Evolutionary conservation across 2,329 filamentous ascomycete species (phyloP).

Genomic region (Lasiodiplodia hormozganensis): DNA sequence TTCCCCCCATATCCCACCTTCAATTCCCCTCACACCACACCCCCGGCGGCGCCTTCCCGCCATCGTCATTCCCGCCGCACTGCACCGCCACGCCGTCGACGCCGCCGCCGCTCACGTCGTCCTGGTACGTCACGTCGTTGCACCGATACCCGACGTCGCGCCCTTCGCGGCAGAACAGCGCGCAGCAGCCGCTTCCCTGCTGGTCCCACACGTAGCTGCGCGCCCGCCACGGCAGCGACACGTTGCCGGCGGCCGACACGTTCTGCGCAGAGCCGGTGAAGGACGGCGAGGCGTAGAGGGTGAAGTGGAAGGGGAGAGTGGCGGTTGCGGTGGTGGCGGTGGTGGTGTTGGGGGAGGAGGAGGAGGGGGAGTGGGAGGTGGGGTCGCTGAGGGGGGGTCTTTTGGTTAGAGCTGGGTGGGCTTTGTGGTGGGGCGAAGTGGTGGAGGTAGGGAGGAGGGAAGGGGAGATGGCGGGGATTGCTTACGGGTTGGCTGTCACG

Average conservation of each 20-base stretch:
- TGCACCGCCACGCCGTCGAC: constrained; percentile 1
- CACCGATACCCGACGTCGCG: neutral
- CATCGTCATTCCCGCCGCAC: neutral
- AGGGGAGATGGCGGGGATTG: neutral
- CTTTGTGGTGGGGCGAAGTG: neutral
- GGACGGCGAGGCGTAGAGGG: neutral
- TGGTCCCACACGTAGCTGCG: constrained; percentile 10
- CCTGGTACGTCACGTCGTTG: neutral
- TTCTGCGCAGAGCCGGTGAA: neutral
- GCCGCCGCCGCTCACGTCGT: neutral
- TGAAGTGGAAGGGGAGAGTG: neutral
- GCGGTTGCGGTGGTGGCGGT: neutral
- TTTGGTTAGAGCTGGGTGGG: neutral
- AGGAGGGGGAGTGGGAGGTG: neutral
- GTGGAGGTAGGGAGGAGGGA: neutral
- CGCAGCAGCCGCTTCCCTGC: constrained; percentile 6
- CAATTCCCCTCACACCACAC: neutral
- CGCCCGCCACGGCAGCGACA: neutral
- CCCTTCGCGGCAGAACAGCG: neutral
- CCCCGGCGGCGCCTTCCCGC: neutral
- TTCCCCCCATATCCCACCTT: neutral
- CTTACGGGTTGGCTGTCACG: neutral
- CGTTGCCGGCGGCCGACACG: neutral
- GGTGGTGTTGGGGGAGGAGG: neutral
- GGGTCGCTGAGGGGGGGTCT: neutral